These are phyloP conservation scores for Citrus hindsii DNA, from an alignment of 345 rosid genomes.

Conservation along the genomic window DNA sequence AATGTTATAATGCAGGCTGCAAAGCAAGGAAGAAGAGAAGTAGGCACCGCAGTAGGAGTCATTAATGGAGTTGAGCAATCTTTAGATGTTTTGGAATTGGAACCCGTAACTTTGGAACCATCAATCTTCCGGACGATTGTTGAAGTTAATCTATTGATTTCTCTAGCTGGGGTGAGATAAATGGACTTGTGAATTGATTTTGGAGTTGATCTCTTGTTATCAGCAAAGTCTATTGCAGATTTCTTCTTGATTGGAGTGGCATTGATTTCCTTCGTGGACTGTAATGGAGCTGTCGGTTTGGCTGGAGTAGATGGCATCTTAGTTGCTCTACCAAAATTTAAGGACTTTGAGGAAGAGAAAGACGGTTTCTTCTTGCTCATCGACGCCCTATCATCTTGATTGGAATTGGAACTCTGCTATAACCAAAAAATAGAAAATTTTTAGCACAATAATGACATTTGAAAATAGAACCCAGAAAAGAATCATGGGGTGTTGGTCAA, in stretches of 20 bases:
- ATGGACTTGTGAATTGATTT: conserved; percentile 47
- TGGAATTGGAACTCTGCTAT: conserved; percentile 34
- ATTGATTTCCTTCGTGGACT: conserved; percentile 27
- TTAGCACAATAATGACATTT: not conserved
- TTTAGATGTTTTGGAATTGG: conserved; percentile 42
- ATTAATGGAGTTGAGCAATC: conserved; percentile 59
- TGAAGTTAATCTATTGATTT: conserved; percentile 53
- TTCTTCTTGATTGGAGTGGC: conserved; percentile 38
- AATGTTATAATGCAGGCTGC: not conserved
- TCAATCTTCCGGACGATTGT: conserved; percentile 57
- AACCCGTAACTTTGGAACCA: conserved; percentile 35
- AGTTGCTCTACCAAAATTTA: conserved; percentile 20
- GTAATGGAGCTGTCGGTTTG: conserved; percentile 21
- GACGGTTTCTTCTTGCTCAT: conserved; percentile 40
- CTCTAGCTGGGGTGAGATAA: conserved; percentile 68
- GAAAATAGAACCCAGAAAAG: not conserved
- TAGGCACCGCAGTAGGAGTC: conserved; percentile 54
- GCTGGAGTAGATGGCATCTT: conserved; percentile 38
- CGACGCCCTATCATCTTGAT: conserved; percentile 19
- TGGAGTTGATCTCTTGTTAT: conserved; percentile 48
- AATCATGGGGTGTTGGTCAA: not conserved
- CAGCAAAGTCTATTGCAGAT: conserved; percentile 19
- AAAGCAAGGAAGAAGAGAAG: conserved; percentile 4
- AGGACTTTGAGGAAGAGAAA: conserved; percentile 26
- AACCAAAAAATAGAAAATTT: not conserved